Evolutionary conservation across 306 rosid species (phyloP), one percentile per base, ranked within the genome.

Genomic region (Pyrus betulifolia): DNA sequence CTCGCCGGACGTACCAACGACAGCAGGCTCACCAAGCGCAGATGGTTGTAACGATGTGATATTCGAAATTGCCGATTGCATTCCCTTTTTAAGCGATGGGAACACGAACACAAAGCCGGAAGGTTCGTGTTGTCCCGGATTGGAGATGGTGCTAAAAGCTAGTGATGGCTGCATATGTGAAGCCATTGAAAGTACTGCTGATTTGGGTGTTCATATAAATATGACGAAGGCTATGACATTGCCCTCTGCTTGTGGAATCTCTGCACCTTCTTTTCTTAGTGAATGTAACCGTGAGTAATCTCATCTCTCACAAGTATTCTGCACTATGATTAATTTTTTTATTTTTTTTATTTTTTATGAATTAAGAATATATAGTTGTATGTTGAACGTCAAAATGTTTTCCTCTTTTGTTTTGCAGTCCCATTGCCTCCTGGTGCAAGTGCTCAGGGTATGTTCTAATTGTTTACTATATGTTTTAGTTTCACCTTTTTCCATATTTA

Each of bases 281-380:
- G 18, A 61, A 57, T 80, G 83, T 60, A 64, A 38, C 33, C 1
- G 83, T 69, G 18, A 80, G 83, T 74, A 18, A n/a, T 72, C 31
- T 9, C 12, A 23, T 21, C 70, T 44, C 11, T 72, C 52, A 13
- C 10, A 4, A 57, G 7, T 52, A 4, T 8, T 19, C 21, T 14
- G 35, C 33, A 49, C 52, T 69, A 40, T 13, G 28, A 61, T 25
- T 14, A 11, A 25, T 10, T 11, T 67, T 12, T 17, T 23, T n/a
- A n/a, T n/a, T n/a, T n/a, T n/a, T n/a, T n/a, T n/a, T n/a, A n/a
- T n/a, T 23, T n/a, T 35, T 40, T 13, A 44, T 45, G 30, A 22
- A 10, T 22, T 59, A 11, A 22, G 6, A 59, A 59, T 2, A 42
- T n/a, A 30, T 9, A 4, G 8, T 11, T 57, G 22, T 44, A 44